Conservation (phyloP, 2,329 filamentous ascomycete species). For the Aspergillus brasiliensis region DNA sequence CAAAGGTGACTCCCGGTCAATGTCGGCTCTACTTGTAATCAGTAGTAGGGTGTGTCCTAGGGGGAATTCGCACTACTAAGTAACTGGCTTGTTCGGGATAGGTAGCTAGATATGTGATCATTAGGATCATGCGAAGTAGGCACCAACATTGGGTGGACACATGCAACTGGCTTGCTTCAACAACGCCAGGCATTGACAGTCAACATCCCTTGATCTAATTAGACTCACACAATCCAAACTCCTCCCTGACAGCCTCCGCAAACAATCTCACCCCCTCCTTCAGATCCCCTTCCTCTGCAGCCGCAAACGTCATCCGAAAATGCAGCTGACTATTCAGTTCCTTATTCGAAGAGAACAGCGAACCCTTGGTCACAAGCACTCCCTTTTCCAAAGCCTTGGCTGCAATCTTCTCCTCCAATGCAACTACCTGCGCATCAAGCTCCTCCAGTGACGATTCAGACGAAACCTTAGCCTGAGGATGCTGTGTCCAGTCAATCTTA, state of each 20-base stretch:
- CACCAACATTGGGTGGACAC: too few species aligned
- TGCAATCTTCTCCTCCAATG: background rate
- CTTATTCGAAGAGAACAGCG: background rate
- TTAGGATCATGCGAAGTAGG: too few species aligned
- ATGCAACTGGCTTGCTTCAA: too few species aligned
- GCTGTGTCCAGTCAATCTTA: background rate
- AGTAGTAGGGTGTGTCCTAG: too few species aligned
- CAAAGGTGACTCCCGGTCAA: too few species aligned
- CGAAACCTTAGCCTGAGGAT: background rate
- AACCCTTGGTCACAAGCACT: background rate
- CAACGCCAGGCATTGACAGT: too few species aligned
- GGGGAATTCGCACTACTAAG: too few species aligned
- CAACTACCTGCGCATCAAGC: background rate
- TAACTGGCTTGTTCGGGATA: too few species aligned
- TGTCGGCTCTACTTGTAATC: too few species aligned
- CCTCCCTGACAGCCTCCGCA: background rate
- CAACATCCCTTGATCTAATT: too few species aligned
- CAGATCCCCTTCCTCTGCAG: background rate
- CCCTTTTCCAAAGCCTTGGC: background rate
- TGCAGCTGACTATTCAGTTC: background rate
- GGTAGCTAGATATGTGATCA: too few species aligned
- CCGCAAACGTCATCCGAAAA: conserved; percentile 4
- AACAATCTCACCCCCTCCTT: conserved; percentile 2
- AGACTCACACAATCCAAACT: background rate
- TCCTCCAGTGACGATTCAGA: background rate